Evolutionary conservation across 2,329 filamentous ascomycete genomes (phyloP).

Genomic region (Furcasterigmium furcatum): DNA sequence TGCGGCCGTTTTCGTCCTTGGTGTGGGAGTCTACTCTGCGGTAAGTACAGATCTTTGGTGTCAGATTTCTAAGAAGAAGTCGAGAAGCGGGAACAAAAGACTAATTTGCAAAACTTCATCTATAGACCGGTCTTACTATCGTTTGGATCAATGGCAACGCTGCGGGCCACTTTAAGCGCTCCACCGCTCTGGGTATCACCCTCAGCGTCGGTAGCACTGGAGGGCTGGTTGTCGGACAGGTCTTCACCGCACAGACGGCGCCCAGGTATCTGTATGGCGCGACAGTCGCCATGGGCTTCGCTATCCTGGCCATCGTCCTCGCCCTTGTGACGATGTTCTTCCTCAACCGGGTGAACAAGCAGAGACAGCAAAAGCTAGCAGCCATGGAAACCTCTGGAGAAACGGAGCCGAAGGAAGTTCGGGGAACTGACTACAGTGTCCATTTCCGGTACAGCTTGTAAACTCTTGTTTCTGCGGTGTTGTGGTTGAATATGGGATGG

Average conservation of each 20-base stretch:
- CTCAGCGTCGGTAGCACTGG: constrained; percentile 45
- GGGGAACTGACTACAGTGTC: background rate
- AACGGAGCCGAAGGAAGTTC: background rate
- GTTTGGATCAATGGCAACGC: constrained; percentile 47
- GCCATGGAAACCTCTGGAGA: background rate
- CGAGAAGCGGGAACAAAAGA: too few relatives aligned
- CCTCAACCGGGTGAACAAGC: constrained; percentile 21
- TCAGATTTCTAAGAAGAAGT: too few relatives aligned
- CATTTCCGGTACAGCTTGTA: background rate
- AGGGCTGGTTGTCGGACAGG: constrained; percentile 43
- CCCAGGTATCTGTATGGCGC: constrained; percentile 25
- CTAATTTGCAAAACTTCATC: too few relatives aligned
- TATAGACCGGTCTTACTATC: constrained; percentile 29
- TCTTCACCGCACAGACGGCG: constrained; percentile 28
- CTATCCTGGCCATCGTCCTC: constrained; percentile 18
- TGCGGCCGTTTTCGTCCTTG: too few relatives aligned
- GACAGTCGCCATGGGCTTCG: constrained; percentile 21
- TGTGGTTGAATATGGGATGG: too few relatives aligned
- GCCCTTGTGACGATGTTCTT: constrained; percentile 20
- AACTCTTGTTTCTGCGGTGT: too few relatives aligned
- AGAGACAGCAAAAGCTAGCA: constrained; percentile 13
- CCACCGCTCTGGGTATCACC: constrained; percentile 40
- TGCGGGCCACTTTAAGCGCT: constrained; percentile 43
- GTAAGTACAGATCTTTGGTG: too few relatives aligned
- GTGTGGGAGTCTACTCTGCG: too few relatives aligned